Evolutionary conservation across 2,329 filamentous ascomycete species (phyloP), one percentile per base, ranked within the genome.

Genomic region (Periconia macrospinosa): DNA sequence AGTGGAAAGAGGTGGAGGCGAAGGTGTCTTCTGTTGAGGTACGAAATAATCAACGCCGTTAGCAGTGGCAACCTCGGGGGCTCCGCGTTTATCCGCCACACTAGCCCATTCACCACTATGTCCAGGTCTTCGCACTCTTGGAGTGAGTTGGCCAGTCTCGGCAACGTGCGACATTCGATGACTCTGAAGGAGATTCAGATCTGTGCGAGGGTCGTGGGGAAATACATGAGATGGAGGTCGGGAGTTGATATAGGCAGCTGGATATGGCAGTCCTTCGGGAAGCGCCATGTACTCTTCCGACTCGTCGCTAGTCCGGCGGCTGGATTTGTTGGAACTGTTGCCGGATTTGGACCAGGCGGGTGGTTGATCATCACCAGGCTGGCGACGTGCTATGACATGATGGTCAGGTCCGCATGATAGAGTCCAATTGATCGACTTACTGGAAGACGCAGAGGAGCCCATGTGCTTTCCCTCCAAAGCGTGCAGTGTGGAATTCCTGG

Each of bases 161-260:
- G 79, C 79, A 30, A 78, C 78, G 57, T 80, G 79, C 6, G 78
- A 80, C 50, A 78, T 65, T 30, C 79, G 77, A 57, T 80, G 78
- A 53, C 64, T 78, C 50, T 78, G 72, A 51, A 80, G 75, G 23
- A 79, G 64, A 42, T 72, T 67, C 35, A 74, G 68, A 49, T 74
- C 68, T 20, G 62, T 66, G n/a, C 66, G 66, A 17, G 71, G 70
- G 52, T 74, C 69, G 27, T 65, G 59, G 30, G 46, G 19, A 5
- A 63, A 61, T 19, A 57, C 52, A n/a, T 59, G 47, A 5, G 64
- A 62, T 19, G 56, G 52, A 15, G 58, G 47, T 10, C 45, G 41
- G 13, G 68, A 62, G 42, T 66, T 66, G 49, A 73, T 61, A 56
- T 74, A 70, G 18, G 69, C 71, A 17, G 65, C 58, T 58, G 72